Evolutionary conservation across 2,329 filamentous ascomycete genomes (phyloP), one percentile per base, ranked within the genome.

Genomic region (Rugonectria rugulosa): DNA sequence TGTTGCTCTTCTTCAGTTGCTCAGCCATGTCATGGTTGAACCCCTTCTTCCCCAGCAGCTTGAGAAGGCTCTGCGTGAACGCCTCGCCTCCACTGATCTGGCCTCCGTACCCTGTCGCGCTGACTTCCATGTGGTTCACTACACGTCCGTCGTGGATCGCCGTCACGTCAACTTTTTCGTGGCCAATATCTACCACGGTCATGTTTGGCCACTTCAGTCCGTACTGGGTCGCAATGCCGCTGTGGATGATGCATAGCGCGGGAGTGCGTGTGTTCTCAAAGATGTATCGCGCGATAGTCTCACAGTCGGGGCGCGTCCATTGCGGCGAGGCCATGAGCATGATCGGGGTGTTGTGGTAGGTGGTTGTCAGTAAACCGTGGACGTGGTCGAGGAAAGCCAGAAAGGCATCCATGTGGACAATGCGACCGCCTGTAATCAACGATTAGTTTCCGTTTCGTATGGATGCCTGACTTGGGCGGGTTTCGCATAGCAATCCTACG

Each of bases 231-330:
- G 95, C 93, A 41, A 96, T 77, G 3, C 91, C 93, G 65, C 92
- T 89, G 74, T 98, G 91, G 78, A 99, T 89, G 60, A 98, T 82
- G 66, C 90, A 93, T 46, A 99, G 89, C 0, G 91, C 92, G 0
- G 95, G 95, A 0, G 92, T 95, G 77, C 94, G 95, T 71, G 96
- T 97, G 76, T 95, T 96, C 75, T 99, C 95, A 69, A 99, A 99
- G 62, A 98, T 86, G 79, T 97, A 99, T 60, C 95, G 91, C 12
- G 93, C 90, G 63, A 99, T 88, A 32, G 84, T 85, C 75, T 98
- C 94, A 71, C 89, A 89, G 73, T 97, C 92, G 59, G 89, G 88
- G 8, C 90, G 86, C 4, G 92, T 92, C 94, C 95, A 99, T 64
- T 88, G 88, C 4, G 95, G 93, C 65, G 96, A 91, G 7, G 90